These are phyloP conservation scores for Colletotrichum cereale DNA, from an alignment of 2,329 filamentous ascomycete species.

Conservation along the genomic window DNA sequence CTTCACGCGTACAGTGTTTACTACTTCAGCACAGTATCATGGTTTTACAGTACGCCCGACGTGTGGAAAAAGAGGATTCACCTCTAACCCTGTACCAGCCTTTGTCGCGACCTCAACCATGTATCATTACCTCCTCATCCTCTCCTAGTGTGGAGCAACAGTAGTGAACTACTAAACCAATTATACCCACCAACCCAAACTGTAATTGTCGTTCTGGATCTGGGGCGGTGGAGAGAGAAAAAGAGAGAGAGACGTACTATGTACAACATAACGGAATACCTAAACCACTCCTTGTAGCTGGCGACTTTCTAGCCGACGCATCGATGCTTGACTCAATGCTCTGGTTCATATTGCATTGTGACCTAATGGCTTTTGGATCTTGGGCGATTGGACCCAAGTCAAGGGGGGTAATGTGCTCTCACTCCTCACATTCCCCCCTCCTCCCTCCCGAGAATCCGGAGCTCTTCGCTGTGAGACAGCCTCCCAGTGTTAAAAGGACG, in stretches of 20 bases:
- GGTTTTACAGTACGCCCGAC: background rate
- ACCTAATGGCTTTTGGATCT: background rate
- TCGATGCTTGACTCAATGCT: conserved; percentile 6
- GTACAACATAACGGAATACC: background rate
- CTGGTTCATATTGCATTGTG: background rate
- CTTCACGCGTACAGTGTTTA: conserved; percentile 25
- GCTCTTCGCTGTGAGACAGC: background rate
- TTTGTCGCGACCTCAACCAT: background rate
- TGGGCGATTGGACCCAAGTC: conserved; percentile 11
- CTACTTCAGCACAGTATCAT: background rate
- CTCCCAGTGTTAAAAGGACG: background rate
- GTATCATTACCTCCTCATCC: background rate
- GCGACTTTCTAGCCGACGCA: background rate
- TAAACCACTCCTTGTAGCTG: background rate
- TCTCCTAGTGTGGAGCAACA: background rate
- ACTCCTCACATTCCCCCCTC: conserved; percentile 7
- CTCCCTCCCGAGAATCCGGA: conserved; percentile 7
- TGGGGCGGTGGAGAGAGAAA: background rate
- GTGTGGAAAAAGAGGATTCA: background rate
- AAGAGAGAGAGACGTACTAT: background rate
- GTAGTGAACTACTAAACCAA: background rate
- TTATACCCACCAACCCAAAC: background rate
- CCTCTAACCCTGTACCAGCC: background rate
- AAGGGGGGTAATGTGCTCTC: conserved; percentile 21
- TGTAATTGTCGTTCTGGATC: background rate